A percentile compares a stretch with the other conserved stretches of the same genome.
Conservation (phyloP, 345 rosid genomes). For the Hypericum perforatum region DNA sequence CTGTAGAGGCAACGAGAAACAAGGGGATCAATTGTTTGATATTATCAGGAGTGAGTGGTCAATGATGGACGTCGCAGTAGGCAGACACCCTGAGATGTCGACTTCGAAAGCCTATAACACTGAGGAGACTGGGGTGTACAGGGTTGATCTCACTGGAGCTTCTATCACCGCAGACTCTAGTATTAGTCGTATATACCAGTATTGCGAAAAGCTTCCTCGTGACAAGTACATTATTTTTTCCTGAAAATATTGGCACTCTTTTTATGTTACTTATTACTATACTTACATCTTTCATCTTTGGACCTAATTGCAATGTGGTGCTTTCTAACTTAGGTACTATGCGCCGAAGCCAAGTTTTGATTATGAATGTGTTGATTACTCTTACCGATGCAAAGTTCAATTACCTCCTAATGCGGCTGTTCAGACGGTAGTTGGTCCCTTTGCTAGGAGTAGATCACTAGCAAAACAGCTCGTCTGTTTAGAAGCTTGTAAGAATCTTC, state of each 20-base stretch:
- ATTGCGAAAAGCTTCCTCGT: slow-evolving; percentile 49
- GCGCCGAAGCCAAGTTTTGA: slow-evolving; percentile 41
- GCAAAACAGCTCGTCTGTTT: slow-evolving; percentile 60
- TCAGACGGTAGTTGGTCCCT: slow-evolving; percentile 46
- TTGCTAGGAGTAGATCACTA: slow-evolving; percentile 34
- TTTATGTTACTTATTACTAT: background rate
- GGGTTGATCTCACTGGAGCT: slow-evolving; percentile 41
- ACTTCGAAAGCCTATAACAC: slow-evolving; percentile 20
- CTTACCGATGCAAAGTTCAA: slow-evolving; percentile 33
- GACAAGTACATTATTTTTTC: slow-evolving; percentile 33
- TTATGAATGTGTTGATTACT: slow-evolving; percentile 18
- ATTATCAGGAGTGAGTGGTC: slow-evolving; percentile 55
- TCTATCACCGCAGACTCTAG: slow-evolving; percentile 49
- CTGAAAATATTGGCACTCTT: slow-evolving; percentile 4
- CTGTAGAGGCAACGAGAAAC: slow-evolving; percentile 55
- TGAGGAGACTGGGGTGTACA: slow-evolving; percentile 26
- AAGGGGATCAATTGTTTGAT: slow-evolving; percentile 50
- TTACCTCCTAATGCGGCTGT: slow-evolving; percentile 48
- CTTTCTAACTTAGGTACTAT: slow-evolving; percentile 30
- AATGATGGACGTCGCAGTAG: slow-evolving; percentile 37
- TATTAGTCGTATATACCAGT: slow-evolving; percentile 33
- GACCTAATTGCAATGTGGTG: slow-evolving; percentile 7
- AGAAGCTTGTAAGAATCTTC: slow-evolving; percentile 68
- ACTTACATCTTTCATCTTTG: slow-evolving; percentile 1
- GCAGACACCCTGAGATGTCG: slow-evolving; percentile 38